Conservation (phyloP, 1,284 basidiomycete species). For the Xanthoconium separans region DNA sequence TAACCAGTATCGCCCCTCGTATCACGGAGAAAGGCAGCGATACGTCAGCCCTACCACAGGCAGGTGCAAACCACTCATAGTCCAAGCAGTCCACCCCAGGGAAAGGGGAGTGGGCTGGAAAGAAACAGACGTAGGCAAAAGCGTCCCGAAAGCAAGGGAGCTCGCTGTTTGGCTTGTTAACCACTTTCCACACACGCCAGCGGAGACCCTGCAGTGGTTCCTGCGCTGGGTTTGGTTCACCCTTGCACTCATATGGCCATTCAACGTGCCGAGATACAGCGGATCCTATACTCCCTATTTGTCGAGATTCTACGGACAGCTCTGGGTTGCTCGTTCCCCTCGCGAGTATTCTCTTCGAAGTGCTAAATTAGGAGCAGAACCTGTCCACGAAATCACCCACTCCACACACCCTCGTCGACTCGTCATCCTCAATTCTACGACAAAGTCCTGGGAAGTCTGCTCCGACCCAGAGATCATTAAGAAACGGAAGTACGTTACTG, state of each 20-base stretch:
- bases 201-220: conserved; percentile 13
- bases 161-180: conserved; percentile 21
- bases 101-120: background rate
- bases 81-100: conserved; percentile 24
- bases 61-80: conserved; percentile 20
- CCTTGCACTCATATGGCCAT: conserved; percentile 19
- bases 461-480: conserved; percentile 7
- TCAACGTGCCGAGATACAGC: background rate
- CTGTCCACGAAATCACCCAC: conserved; percentile 16
- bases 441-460: conserved; percentile 6
- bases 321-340: conserved; percentile 27
- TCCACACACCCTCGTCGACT: conserved; percentile 21
- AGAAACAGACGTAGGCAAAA: conserved; percentile 3
- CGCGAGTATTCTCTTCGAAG: conserved; percentile 25
- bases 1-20: conserved; percentile 17
- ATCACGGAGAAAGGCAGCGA: conserved; percentile 18
- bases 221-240: conserved; percentile 20
- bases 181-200: background rate
- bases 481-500: conserved; percentile 17
- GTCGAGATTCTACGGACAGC: conserved; percentile 21
- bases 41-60: conserved; percentile 25
- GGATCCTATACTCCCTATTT: conserved; percentile 18
- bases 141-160: conserved; percentile 1
- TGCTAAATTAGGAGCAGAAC: conserved; percentile 5
- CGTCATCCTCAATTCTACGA: conserved; percentile 12